These are phyloP conservation scores for Backusella morwellensis DNA, from an alignment of 192 early-diverging fungal genomes.

Conservation along the genomic window DNA sequence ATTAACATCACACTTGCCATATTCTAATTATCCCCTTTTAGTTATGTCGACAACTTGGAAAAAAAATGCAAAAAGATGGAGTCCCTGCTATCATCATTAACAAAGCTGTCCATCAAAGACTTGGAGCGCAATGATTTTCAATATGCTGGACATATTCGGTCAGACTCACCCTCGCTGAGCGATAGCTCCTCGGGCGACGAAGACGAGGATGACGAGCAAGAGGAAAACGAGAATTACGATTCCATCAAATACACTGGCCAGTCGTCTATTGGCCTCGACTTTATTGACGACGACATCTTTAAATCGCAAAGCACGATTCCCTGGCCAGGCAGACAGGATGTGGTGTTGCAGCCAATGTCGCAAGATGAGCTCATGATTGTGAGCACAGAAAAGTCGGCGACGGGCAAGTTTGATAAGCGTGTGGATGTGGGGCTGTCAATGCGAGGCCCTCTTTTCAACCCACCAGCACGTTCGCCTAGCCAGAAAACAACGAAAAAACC, in stretches of 20 bases:
- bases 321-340: slow-evolving; percentile 32
- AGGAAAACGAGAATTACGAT: slow-evolving; percentile 22
- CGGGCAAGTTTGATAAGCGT: slow-evolving; percentile 2
- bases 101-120: slow-evolving; percentile 22
- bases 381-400: slow-evolving; percentile 10
- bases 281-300: slow-evolving; percentile 23
- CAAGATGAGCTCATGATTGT: slow-evolving; percentile 32
- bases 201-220: not conserved
- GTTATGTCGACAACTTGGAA: slow-evolving; percentile 25
- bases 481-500: not conserved
- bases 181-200: not conserved
- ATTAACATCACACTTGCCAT: not conserved
- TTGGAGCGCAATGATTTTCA: slow-evolving; percentile 19
- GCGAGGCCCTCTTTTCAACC: slow-evolving; percentile 5
- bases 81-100: slow-evolving; percentile 19
- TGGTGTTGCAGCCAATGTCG: slow-evolving; percentile 22
- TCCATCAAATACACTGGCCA: slow-evolving; percentile 26
- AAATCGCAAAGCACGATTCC: slow-evolving; percentile 13
- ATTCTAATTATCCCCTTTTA: not conserved
- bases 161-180: not conserved
- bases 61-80: slow-evolving; percentile 38
- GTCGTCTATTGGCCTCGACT: slow-evolving; percentile 25
- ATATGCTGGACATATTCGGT: not conserved
- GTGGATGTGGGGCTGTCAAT: slow-evolving; percentile 30
- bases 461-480: not conserved